Evolutionary conservation across 1,284 basidiomycete species (phyloP).

Genomic region (Thecaphora thlaspeos): DNA sequence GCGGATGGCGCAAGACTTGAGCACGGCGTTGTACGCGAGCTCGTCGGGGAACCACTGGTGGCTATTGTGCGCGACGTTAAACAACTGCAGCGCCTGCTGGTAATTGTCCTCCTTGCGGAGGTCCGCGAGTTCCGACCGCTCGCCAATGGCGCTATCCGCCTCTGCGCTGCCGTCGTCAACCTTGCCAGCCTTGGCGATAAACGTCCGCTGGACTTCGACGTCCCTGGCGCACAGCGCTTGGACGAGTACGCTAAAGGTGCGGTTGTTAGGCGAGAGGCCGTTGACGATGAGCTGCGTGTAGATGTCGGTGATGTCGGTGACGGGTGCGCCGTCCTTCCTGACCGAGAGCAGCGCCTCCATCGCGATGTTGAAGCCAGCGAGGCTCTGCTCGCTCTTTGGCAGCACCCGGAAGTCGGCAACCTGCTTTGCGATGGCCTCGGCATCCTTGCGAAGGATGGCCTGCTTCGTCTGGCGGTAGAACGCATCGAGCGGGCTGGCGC

Average conservation of each 20-base stretch:
- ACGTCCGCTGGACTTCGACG: conserved; percentile 64
- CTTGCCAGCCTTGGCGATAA: conserved; percentile 40
- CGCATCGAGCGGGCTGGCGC: conserved; percentile 3
- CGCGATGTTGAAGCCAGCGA: conserved; percentile 68
- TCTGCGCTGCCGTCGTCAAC: conserved; percentile 2
- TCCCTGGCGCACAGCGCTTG: conserved; percentile 72
- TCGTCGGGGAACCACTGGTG: conserved; percentile 58
- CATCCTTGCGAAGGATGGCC: conserved; percentile 15
- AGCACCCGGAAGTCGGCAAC: conserved; percentile 41
- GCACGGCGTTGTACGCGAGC: conserved; percentile 64
- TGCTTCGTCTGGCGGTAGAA: conserved; percentile 12
- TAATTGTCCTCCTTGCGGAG: conserved; percentile 56
- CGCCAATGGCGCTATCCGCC: neutral
- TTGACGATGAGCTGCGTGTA: conserved; percentile 75
- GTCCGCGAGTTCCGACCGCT: conserved; percentile 8
- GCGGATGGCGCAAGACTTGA: conserved; percentile 69
- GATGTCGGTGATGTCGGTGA: conserved; percentile 67
- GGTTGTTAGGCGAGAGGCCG: conserved; percentile 68
- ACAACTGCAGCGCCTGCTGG: conserved; percentile 64
- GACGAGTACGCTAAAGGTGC: conserved; percentile 73
- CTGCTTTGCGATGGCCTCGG: conserved; percentile 5
- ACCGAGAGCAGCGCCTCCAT: conserved; percentile 65
- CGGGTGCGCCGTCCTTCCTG: conserved; percentile 64
- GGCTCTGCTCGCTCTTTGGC: conserved; percentile 33
- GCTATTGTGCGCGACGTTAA: conserved; percentile 59